Conservation (phyloP, 2,329 filamentous ascomycete genomes). For the Fusarium falciforme region DNA sequence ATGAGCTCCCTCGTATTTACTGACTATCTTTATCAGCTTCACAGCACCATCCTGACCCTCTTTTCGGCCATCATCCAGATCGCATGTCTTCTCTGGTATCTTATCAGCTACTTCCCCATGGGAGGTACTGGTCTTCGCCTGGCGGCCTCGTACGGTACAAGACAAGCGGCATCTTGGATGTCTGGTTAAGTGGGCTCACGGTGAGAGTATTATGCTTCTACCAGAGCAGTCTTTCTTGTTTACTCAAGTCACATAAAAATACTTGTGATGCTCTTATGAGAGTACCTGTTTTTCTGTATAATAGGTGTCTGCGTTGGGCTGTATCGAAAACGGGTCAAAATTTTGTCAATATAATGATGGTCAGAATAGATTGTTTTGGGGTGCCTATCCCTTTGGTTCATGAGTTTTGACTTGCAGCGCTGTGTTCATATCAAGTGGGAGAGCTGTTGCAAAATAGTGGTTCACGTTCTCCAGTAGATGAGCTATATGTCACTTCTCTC, state of each 20-base stretch:
- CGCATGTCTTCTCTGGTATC: slow-evolving; percentile 87
- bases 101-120: slow-evolving; percentile 98
- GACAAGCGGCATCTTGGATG: slow-evolving; percentile 89
- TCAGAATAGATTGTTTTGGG: slow-evolving; percentile 3
- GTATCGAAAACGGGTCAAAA: slow-evolving; percentile 10
- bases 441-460: not conserved
- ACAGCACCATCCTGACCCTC: slow-evolving; percentile 85
- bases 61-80: slow-evolving; percentile 87
- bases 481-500: not conserved
- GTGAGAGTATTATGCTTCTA: not conserved
- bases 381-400: not conserved
- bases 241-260: not conserved
- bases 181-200: slow-evolving; percentile 63
- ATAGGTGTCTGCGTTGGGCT: slow-evolving; percentile 1
- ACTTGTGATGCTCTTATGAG: not conserved
- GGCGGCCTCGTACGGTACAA: slow-evolving; percentile 86
- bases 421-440: not conserved
- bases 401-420: not conserved
- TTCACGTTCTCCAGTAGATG: not conserved
- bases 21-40: slow-evolving; percentile 68
- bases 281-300: slow-evolving; percentile 3
- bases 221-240: not conserved
- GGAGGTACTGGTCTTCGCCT: slow-evolving; percentile 88
- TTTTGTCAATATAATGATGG: not conserved
- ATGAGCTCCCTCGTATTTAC: not conserved